Evolutionary conservation across 805 yeast species (phyloP), one percentile per base, ranked within the genome.

Genomic region (Kodamaea laetipori): DNA sequence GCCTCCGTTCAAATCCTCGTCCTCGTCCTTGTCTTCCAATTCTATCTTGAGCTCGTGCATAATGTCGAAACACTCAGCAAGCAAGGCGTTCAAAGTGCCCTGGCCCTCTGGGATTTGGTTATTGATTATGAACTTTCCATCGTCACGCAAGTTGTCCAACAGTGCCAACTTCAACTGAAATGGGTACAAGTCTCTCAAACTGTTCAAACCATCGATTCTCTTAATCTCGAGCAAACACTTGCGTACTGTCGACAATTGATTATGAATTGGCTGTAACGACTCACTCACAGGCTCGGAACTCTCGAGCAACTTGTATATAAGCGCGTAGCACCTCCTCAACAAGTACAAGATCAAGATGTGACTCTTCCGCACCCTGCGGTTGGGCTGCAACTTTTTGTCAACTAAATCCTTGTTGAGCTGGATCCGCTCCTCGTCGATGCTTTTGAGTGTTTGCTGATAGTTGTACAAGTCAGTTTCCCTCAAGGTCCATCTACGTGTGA

Each of bases 61-160:
- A 46, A 92, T 84, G 63, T 94, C 99, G 61, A 89, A 94, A 63
- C 98, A 92, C 61, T 90, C 97, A 3, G 96, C 94, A 39, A 92
- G 71, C 45, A 92, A 67, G 1, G 96, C 96, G 62, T 82, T 90
- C 50, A 94, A 72, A n/a, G 95, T 81, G 4, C 97, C 99, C 66
- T 94, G 99, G 9, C 99, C 99, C 61, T 94, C 98, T 2, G 99
- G 99, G 33, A 94, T 85, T 50, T 88, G 86, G 40, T 82, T 87
- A 48, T 86, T 88, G 36, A 89, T 85, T 58, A 86, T 81, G 57
- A 94, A 94, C 69, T 88, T 92, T 6, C 99, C 99, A 61, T 94
- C 98, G 10, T 69, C 75, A 58, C 97, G 80, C 58, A 85, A 60
- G 57, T 90, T 86, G 62, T 94, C 99, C 47, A 94, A 74, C 11